Evolutionary conservation across 805 yeast species (phyloP), one percentile per base, ranked within the genome.

Genomic region (Scheffersomyces stipitis): DNA sequence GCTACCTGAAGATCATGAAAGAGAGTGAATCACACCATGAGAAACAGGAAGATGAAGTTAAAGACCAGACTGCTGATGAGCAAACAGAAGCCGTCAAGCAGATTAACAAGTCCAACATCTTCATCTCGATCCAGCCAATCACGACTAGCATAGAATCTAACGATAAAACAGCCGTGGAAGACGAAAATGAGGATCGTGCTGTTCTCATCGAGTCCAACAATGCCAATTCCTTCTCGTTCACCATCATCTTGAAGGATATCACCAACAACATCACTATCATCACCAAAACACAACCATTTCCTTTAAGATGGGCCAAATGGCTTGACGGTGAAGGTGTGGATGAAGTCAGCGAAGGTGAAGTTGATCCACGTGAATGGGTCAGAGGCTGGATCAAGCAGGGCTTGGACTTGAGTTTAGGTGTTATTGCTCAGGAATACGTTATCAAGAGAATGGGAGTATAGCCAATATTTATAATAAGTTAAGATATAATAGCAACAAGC

Each of bases 241-340:
- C 87, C 6, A 69, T 89, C 24, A 75, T 86, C 15, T 69, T 93
- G 48, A 78, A 79, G 47, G 99, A 93, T 55, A 77, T 80, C 29
- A 80, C 84, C 26, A 91, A 93, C 62, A 76, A 80, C 45, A 78
- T 93, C 44, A 75, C 82, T 5, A 75, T 87, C 30, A 73, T 79
- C 18, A 81, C 87, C 34, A 81, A 83, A 48, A 86, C 98, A 0
- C 99, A 93, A 61, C 80, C 96, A 5, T 84, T 88, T 69, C 98
- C 99, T 8, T 57, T 77, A 31, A 81, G 78, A 55, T 93, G 99
- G 99, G 83, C 89, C 7, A 68, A 77, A n/a, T 93, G 99, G 99
- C 71, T 91, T n/a, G 81, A 78, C 42, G 76, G 80, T 10, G 57
- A 63, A 17, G 49, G 46, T 8, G 36, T 46, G 37, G 52, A 45